A percentile compares a stretch with the other conserved stretches of the same genome.
Evolutionary conservation across 2,329 filamentous ascomycete species (phyloP).

Genomic region (Curvularia lunata): DNA sequence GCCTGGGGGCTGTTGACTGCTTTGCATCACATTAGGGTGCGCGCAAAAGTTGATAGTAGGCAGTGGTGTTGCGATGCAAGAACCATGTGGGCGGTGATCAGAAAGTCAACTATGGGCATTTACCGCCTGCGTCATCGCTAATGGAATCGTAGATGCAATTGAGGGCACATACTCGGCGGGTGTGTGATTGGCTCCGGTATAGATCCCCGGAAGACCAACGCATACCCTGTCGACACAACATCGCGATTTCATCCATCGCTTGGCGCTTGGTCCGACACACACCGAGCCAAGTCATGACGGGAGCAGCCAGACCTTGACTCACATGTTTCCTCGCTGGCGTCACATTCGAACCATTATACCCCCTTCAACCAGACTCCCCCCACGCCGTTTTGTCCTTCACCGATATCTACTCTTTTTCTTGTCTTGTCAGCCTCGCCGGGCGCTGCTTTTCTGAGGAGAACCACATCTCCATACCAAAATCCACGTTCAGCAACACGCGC

Average conservation of each 20-base stretch:
- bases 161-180: conserved; percentile 5
- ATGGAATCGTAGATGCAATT: background rate
- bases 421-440: conserved; percentile 16
- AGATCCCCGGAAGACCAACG: background rate
- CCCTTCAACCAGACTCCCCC: conserved; percentile 37
- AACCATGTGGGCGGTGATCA: conserved; percentile 2
- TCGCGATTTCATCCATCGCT: background rate
- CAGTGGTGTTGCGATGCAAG: background rate
- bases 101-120: background rate
- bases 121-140: conserved; percentile 10
- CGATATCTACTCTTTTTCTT: conserved; percentile 23
- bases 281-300: background rate
- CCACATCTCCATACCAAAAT: conserved; percentile 40
- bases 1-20: conserved; percentile 4
- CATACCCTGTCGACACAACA: background rate
- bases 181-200: conserved; percentile 15
- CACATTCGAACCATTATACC: conserved; percentile 10
- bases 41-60: conserved; percentile 5
- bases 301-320: background rate
- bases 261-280: background rate
- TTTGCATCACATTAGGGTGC: conserved; percentile 13
- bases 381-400: conserved; percentile 18
- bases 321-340: background rate
- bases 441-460: conserved; percentile 24
- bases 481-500: conserved; percentile 18